Conservation (phyloP, 2,329 filamentous ascomycete species). For the Botrytis porri region DNA sequence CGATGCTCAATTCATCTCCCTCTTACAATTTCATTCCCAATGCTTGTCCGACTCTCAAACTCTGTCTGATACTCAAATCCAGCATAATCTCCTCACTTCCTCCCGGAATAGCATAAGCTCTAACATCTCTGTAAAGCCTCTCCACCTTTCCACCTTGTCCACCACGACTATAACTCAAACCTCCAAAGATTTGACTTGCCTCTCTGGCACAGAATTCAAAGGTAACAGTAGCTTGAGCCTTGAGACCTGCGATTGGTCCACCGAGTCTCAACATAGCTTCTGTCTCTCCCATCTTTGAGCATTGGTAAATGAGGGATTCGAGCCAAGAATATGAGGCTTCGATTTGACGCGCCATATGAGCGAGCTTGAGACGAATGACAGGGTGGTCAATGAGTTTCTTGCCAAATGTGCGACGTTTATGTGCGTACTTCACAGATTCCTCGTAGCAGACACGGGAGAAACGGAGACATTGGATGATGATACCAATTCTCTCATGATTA, state of each 20-base stretch:
- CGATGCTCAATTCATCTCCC: not conserved
- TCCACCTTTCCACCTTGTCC: constrained; percentile 96
- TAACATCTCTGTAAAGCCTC: constrained; percentile 88
- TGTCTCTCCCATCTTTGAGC: constrained; percentile 85
- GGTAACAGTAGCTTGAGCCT: constrained; percentile 89
- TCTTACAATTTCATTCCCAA: constrained; percentile 88
- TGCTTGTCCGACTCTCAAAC: constrained; percentile 80
- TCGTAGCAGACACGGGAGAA: constrained; percentile 97
- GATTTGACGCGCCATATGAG: constrained; percentile 97
- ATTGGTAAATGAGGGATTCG: constrained; percentile 92
- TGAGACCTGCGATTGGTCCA: constrained; percentile 87
- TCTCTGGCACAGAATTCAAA: constrained; percentile 98
- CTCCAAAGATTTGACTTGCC: constrained; percentile 96
- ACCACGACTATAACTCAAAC: constrained; percentile 84
- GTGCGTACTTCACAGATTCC: constrained; percentile 92
- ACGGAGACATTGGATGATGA: constrained; percentile 94
- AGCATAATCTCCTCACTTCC: constrained; percentile 99
- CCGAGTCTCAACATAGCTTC: constrained; percentile 96
- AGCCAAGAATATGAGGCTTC: constrained; percentile 97
- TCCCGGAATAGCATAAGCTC: constrained; percentile 94
- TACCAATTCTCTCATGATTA: constrained; percentile 98
- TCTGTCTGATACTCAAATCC: constrained; percentile 90
- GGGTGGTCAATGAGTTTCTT: constrained; percentile 96
- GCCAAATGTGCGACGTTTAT: constrained; percentile 95
- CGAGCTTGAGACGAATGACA: constrained; percentile 95